Percentiles rank a stretch among this genome's conserved stretches.
Conservation (phyloP, 306 rosid genomes). For the Vigna hirtella region DNA sequence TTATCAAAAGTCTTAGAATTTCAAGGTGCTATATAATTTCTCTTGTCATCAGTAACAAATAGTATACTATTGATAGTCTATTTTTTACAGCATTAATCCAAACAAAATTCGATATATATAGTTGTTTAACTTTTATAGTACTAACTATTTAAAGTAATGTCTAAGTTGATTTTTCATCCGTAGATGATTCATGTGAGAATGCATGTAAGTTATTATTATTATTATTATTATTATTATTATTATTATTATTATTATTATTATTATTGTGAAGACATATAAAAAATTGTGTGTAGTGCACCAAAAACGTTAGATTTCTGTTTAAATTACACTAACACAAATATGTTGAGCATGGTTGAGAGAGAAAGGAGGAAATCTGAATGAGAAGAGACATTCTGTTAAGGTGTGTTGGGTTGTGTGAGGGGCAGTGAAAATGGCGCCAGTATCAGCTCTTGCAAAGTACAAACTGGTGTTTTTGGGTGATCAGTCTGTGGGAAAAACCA, state of each 20-base stretch:
- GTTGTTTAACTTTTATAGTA: no score
- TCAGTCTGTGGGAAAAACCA: constrained; percentile 61
- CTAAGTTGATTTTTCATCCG: background rate
- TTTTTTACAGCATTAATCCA: background rate
- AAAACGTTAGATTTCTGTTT: background rate
- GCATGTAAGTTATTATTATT: background rate
- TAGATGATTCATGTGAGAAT: background rate
- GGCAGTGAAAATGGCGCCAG: constrained; percentile 51
- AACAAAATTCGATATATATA: background rate
- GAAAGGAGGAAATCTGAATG: constrained; percentile 42
- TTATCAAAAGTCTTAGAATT: no score
- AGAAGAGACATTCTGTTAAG: constrained; percentile 14
- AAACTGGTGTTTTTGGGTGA: constrained; percentile 61
- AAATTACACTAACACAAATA: background rate
- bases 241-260: no score
- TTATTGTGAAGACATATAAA: background rate
- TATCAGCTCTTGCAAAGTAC: constrained; percentile 61
- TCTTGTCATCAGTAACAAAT: no score
- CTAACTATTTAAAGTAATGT: background rate
- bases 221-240: no score
- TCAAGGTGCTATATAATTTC: no score
- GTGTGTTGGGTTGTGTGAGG: background rate
- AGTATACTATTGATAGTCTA: background rate
- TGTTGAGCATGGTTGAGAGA: background rate
- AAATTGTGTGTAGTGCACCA: background rate